Conservation (phyloP, 495 filamentous ascomycete species). For the Penicillium angulare region DNA sequence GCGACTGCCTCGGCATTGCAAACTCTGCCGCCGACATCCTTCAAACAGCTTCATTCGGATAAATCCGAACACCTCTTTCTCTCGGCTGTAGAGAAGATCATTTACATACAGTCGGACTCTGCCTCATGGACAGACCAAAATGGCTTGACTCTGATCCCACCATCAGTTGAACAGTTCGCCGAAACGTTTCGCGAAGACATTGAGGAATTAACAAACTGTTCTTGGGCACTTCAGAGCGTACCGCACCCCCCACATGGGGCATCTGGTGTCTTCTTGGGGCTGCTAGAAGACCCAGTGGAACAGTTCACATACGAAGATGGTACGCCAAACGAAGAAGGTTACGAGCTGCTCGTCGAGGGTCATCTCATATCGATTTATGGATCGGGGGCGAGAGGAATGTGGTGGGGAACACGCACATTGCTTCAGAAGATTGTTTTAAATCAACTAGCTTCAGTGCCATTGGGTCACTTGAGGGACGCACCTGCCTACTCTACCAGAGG, state of each 20-base stretch:
- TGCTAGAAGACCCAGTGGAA: not conserved
- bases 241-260: slow-evolving; percentile 16
- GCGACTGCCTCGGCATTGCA: slow-evolving; percentile 18
- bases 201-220: slow-evolving; percentile 28
- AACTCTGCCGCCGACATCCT: slow-evolving; percentile 15
- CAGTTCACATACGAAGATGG: slow-evolving; percentile 49
- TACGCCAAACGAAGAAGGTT: slow-evolving; percentile 45
- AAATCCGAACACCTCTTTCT: slow-evolving; percentile 11
- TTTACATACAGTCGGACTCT: slow-evolving; percentile 24
- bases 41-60: not conserved
- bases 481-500: slow-evolving; percentile 50
- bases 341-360: slow-evolving; percentile 34
- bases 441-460: slow-evolving; percentile 23
- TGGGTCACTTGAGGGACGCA: slow-evolving; percentile 33
- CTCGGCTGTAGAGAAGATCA: slow-evolving; percentile 7
- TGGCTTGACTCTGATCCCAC: slow-evolving; percentile 54
- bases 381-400: slow-evolving; percentile 51
- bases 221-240: slow-evolving; percentile 27
- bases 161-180: slow-evolving; percentile 48
- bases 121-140: slow-evolving; percentile 23
- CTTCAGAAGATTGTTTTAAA: slow-evolving; percentile 45
- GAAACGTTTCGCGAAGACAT: slow-evolving; percentile 46
- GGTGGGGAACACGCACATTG: slow-evolving; percentile 55
- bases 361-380: slow-evolving; percentile 39
- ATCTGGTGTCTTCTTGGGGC: slow-evolving; percentile 37